Evolutionary conservation across 306 rosid genomes (phyloP).

Genomic region (Prosopis cineraria): DNA sequence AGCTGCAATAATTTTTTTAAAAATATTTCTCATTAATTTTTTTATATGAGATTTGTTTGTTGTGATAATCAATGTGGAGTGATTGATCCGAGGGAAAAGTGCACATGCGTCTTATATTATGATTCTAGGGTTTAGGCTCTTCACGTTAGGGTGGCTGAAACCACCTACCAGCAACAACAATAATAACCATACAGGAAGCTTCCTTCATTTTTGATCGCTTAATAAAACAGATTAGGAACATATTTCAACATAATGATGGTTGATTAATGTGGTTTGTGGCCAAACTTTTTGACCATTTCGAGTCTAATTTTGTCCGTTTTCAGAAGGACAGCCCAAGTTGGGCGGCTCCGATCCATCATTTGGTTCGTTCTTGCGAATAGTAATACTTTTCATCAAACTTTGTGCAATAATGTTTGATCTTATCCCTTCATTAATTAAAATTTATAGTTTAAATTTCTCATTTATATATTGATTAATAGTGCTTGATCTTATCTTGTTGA

Average conservation of each 20-base stretch:
- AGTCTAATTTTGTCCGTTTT: neutral
- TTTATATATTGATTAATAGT: neutral
- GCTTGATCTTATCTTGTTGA: too few relatives aligned
- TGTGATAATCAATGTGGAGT: conserved; percentile 4
- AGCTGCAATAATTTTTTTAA: too few relatives aligned
- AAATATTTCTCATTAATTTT: too few relatives aligned
- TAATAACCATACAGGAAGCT: neutral
- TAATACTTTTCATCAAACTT: neutral
- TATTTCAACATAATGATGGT: neutral
- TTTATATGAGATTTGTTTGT: neutral
- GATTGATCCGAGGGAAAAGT: conserved; percentile 17
- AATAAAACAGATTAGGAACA: neutral
- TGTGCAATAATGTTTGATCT: conserved; percentile 14
- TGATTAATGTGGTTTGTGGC: neutral
- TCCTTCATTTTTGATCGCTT: neutral
- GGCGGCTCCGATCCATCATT: neutral
- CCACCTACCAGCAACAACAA: neutral
- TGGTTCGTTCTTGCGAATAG: neutral
- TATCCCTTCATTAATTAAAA: conserved; percentile 27
- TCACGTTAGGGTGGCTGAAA: neutral
- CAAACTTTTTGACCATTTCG: conserved; percentile 22
- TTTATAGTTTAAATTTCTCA: neutral
- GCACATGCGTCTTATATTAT: conserved; percentile 8
- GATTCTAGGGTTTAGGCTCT: neutral
- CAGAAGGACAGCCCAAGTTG: neutral